A percentile compares a stretch with the other conserved stretches of the same genome.
Evolutionary conservation across 106 monocot species (phyloP).

Genomic region (Dactylorhiza incarnata): DNA sequence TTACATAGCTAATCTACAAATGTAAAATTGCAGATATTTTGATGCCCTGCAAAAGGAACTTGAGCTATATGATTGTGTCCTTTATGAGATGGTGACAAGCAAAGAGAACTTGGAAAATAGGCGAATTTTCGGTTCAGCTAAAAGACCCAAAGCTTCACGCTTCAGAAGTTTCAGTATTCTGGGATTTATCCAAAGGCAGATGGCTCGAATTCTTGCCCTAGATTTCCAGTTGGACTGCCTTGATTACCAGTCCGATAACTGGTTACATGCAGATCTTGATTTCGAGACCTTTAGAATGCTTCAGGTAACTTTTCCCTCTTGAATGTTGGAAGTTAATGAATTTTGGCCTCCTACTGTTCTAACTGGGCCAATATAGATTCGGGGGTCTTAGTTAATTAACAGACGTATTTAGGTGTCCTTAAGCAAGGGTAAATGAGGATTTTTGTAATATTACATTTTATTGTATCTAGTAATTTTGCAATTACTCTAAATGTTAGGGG

Average conservation of each 20-base stretch:
- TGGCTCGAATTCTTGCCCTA: slow-evolving; percentile 72
- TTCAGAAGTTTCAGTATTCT: slow-evolving; percentile 72
- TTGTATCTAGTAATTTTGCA: too few species aligned
- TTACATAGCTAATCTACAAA: neutral
- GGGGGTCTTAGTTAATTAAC: too few species aligned
- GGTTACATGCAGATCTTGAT: slow-evolving; percentile 90
- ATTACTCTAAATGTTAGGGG: too few species aligned
- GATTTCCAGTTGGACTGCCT: slow-evolving; percentile 93
- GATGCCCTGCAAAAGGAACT: slow-evolving; percentile 60
- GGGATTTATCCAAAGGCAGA: slow-evolving; percentile 86
- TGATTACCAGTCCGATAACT: slow-evolving; percentile 62
- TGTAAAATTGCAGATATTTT: slow-evolving; percentile 57
- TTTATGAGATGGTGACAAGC: slow-evolving; percentile 90
- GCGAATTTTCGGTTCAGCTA: slow-evolving; percentile 25
- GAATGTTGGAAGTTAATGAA: neutral
- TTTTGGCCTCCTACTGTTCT: neutral
- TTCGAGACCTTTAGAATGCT: slow-evolving; percentile 79
- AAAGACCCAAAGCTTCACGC: slow-evolving; percentile 50
- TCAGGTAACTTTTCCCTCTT: slow-evolving; percentile 42
- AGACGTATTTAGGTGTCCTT: too few species aligned
- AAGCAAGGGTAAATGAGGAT: too few species aligned
- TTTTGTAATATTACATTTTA: too few species aligned
- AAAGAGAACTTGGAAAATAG: slow-evolving; percentile 62
- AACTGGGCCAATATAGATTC: neutral
- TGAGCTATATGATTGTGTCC: slow-evolving; percentile 73